Evolutionary conservation across 2,329 filamentous ascomycete genomes (phyloP).

Genomic region (Tolypocladium endophyticum): DNA sequence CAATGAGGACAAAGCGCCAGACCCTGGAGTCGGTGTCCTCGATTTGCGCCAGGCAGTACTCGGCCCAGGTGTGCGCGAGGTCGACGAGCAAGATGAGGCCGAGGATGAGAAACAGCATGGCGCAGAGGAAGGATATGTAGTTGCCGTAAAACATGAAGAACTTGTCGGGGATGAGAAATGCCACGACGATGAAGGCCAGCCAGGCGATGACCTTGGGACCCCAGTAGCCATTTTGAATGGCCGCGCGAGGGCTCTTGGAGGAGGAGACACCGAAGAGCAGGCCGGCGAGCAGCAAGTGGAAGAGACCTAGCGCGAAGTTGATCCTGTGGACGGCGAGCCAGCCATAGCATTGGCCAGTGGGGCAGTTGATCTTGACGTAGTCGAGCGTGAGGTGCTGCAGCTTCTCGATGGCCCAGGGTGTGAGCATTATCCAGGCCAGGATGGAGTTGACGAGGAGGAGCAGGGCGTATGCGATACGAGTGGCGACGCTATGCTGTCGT

Average conservation of each 20-base stretch:
- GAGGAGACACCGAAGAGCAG: conserved; percentile 78
- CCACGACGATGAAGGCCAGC: conserved; percentile 76
- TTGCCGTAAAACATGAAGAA: conserved; percentile 97
- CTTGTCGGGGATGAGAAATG: conserved; percentile 87
- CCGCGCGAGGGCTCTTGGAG: conserved; percentile 77
- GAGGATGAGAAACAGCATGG: conserved; percentile 87
- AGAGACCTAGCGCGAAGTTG: conserved; percentile 92
- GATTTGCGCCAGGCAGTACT: conserved; percentile 90
- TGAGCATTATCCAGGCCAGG: conserved; percentile 97
- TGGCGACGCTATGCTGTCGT: conserved; percentile 62
- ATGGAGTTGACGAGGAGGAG: conserved; percentile 95
- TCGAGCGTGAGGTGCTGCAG: conserved; percentile 84
- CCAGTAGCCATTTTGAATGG: conserved; percentile 97
- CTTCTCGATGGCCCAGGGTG: conserved; percentile 95
- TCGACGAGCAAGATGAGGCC: conserved; percentile 90
- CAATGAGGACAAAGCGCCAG: conserved; percentile 82
- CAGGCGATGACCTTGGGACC: conserved; percentile 89
- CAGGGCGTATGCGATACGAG: conserved; percentile 90
- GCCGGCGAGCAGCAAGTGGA: conserved; percentile 78
- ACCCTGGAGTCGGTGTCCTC: conserved; percentile 74
- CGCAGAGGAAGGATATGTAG: conserved; percentile 78
- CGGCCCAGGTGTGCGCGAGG: conserved; percentile 92
- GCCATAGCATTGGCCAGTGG: conserved; percentile 82
- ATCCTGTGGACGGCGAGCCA: conserved; percentile 96
- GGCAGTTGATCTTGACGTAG: conserved; percentile 91